Evolutionary conservation across 176 grass and related monocot genomes (phyloP).

Genomic region (Olyra latifolia): DNA sequence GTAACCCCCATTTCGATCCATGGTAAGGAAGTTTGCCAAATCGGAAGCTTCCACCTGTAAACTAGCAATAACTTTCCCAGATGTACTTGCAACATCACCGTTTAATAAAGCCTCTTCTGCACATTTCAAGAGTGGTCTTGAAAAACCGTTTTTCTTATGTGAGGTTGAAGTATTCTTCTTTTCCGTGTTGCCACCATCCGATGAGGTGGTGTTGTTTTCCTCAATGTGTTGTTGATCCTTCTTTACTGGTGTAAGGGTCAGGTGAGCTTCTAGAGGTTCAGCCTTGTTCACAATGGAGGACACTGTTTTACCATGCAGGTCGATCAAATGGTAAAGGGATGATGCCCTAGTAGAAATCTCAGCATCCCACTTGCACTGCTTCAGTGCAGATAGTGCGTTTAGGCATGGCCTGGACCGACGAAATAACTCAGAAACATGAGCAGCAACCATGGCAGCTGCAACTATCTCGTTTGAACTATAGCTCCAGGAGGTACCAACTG

Average conservation of each 20-base stretch:
- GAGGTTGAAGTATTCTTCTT: slow-evolving; percentile 52
- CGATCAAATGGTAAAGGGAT: slow-evolving; percentile 95
- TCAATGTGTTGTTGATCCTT: slow-evolving; percentile 47
- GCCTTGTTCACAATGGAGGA: slow-evolving; percentile 97
- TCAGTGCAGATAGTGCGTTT: slow-evolving; percentile 80
- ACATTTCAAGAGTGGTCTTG: slow-evolving; percentile 51
- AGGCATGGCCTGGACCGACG: slow-evolving; percentile 83
- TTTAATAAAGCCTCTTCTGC: slow-evolving; percentile 45
- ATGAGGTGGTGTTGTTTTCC: slow-evolving; percentile 44
- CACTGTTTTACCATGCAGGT: slow-evolving; percentile 94
- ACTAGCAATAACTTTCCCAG: slow-evolving; percentile 67
- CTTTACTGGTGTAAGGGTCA: slow-evolving; percentile 56
- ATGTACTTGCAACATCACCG: slow-evolving; percentile 61
- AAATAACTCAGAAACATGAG: slow-evolving; percentile 98
- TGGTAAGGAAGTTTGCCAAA: slow-evolving; percentile 93
- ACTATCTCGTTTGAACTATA: slow-evolving; percentile 99
- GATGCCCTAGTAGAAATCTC: slow-evolving; percentile 88
- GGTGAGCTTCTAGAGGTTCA: slow-evolving; percentile 84
- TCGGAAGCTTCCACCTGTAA: slow-evolving; percentile 89
- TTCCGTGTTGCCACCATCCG: slow-evolving; percentile 27
- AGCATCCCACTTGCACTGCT: slow-evolving; percentile 82
- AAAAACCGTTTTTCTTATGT: slow-evolving; percentile 49
- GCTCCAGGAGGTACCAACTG: slow-evolving; percentile 96
- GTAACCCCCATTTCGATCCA: slow-evolving; percentile 89
- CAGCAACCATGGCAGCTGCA: slow-evolving; percentile 99